These are phyloP conservation scores for Phialocephala sp. DNA, from an alignment of 2,329 filamentous ascomycete genomes.

Conservation along the genomic window DNA sequence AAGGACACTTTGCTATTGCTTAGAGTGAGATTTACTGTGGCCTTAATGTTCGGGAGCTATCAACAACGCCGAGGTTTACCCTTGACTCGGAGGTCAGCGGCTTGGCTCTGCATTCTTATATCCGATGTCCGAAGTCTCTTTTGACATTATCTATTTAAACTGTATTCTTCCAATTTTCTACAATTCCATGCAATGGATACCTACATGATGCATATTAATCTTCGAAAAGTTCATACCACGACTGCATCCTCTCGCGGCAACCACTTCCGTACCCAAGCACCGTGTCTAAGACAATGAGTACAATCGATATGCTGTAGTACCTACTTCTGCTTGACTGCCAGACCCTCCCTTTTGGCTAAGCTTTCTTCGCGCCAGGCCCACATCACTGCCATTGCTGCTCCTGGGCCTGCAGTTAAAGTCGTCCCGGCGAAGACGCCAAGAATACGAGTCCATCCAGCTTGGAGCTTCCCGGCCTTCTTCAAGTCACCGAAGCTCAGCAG, in stretches of 20 bases:
- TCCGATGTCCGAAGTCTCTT: slow-evolving; percentile 3
- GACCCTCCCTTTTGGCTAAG: slow-evolving; percentile 32
- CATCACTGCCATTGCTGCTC: slow-evolving; percentile 39
- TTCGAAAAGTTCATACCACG: too few relatives aligned
- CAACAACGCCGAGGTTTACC: not conserved
- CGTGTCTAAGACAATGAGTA: not conserved
- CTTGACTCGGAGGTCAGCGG: not conserved
- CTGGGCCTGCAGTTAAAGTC: slow-evolving; percentile 40
- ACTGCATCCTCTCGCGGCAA: too few relatives aligned
- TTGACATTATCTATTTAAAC: not conserved
- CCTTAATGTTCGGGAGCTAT: not conserved
- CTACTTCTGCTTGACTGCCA: slow-evolving; percentile 1
- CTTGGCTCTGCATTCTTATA: not conserved
- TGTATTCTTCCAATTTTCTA: not conserved
- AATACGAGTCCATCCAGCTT: slow-evolving; percentile 36
- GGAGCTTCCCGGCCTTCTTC: slow-evolving; percentile 41
- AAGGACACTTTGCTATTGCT: slow-evolving; percentile 39
- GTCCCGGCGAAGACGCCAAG: slow-evolving; percentile 27
- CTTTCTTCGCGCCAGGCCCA: slow-evolving; percentile 46
- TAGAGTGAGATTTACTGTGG: slow-evolving; percentile 7
- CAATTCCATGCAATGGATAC: not conserved
- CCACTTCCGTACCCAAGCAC: too few relatives aligned
- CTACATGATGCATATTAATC: too few relatives aligned
- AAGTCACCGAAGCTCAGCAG: slow-evolving; percentile 43
- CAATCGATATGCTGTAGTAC: not conserved